A percentile compares a stretch with the other conserved stretches of the same genome.
Conservation (phyloP, 495 filamentous ascomycete genomes). For the Amniculicola lignicola region DNA sequence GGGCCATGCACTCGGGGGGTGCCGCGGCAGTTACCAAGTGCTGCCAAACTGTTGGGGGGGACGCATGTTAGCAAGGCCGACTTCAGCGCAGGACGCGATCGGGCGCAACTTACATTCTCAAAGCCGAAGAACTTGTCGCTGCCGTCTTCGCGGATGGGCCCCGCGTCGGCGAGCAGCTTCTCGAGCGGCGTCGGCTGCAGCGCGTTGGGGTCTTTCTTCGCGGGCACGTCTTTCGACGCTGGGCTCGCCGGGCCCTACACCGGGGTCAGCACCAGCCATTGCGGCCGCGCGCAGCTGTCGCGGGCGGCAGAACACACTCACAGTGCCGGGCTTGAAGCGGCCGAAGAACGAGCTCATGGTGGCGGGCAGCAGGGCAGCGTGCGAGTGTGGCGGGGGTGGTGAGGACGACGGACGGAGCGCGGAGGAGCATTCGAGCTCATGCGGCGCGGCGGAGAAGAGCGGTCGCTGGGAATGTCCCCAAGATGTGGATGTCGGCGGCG, state of each 20-base stretch:
- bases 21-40: conserved; percentile 66
- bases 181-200: conserved; percentile 74
- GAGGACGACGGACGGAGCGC: not conserved
- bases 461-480: not conserved
- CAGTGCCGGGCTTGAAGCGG: conserved; percentile 40
- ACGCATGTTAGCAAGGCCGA: conserved; percentile 36
- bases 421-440: not conserved
- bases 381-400: not conserved
- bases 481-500: not conserved
- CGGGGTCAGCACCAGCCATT: conserved; percentile 17
- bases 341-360: conserved; percentile 46
- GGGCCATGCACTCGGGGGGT: not conserved
- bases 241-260: conserved; percentile 46
- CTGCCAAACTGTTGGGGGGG: conserved; percentile 73
- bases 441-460: not conserved
- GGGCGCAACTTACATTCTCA: conserved; percentile 74
- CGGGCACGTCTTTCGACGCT: conserved; percentile 44
- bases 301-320: conserved; percentile 30
- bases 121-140: conserved; percentile 98
- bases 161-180: conserved; percentile 75
- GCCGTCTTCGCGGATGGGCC: conserved; percentile 76
- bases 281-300: not conserved
- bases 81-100: conserved; percentile 16
- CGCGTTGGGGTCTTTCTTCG: conserved; percentile 70
- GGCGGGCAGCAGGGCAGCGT: not conserved